phyloP scores from a whole-genome alignment of 805 yeast species.

The Candida xiaguanensis region DNA sequence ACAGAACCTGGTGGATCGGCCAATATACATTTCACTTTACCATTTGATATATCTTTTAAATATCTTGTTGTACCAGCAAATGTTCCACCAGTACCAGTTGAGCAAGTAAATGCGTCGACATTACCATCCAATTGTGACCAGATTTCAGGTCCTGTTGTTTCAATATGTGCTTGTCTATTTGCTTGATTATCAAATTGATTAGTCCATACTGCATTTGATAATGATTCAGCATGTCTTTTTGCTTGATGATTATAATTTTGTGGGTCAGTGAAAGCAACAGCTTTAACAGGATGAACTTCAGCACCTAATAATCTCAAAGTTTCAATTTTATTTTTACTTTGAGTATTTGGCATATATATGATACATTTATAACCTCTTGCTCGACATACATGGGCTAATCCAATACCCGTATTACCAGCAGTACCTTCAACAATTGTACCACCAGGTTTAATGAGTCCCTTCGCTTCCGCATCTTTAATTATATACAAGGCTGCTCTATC shows the following conservation, averaged over 20 bases:
- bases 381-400: conserved; percentile 76
- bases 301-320: conserved; percentile 76
- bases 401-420: conserved; percentile 96
- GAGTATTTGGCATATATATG: conserved; percentile 90
- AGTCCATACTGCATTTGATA: conserved; percentile 86
- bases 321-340: conserved; percentile 75
- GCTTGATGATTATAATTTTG: conserved; percentile 87
- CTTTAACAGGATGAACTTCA: conserved; percentile 86
- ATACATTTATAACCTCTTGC: conserved; percentile 81
- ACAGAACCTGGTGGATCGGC: conserved; percentile 97
- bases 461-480: conserved; percentile 72
- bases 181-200: conserved; percentile 88
- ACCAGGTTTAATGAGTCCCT: conserved; percentile 63
- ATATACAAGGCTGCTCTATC: conserved; percentile 84
- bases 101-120: conserved; percentile 82
- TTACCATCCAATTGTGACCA: conserved; percentile 79
- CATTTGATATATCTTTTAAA: conserved; percentile 64
- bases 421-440: conserved; percentile 92
- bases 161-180: conserved; percentile 83
- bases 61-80: conserved; percentile 82
- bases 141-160: conserved; percentile 90
- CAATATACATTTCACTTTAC: conserved; percentile 57
- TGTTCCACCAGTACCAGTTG: conserved; percentile 93
- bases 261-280: conserved; percentile 77
- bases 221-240: conserved; percentile 70